Evolutionary conservation across 1,284 basidiomycete genomes (phyloP), one percentile per base, ranked within the genome.

Genomic region (Puccinia coronata): DNA sequence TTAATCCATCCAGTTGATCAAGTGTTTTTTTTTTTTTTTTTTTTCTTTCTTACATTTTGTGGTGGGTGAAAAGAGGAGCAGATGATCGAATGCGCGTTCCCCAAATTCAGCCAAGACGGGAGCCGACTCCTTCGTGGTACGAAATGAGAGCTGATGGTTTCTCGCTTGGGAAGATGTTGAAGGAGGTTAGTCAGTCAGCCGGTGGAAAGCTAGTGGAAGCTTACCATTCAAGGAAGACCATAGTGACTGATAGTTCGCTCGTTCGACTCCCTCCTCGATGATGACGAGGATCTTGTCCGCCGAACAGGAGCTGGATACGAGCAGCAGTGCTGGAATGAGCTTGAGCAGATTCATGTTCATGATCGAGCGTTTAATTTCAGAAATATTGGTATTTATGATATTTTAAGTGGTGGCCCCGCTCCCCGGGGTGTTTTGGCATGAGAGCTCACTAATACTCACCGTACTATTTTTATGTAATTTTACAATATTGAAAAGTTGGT

Each of bases 231-330:
- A 88, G 25, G 91, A 91, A 80, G 89, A 87, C 87, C 94, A 95
- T 89, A 96, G 95, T 84, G 91, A 88, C 23, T 92, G 92, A 86
- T 92, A 96, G 83, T 92, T 89, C 75, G 90, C 89, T 84, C 87
- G 88, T 84, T 90, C 12, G 43, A 16, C 88, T 41, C 91, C 88
- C 5, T 91, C 90, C 84, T 96, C 93, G 67, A 95, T 88, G 18
- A 96, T 89, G 77, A 96, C 92, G 34, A 97, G 90, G 20, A 97
- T 92, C 55, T 91, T 91, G 86, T 93, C 90, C 14, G 93, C 69
- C 1, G 51, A 55, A 49, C 20, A 36, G 20, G 28, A 6, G 23
- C 25, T 16, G 69, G 34, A 36, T 2, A 36, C 23, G 20, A 39
- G 36, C 2, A 47, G 39, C 12, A 28, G 16, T 39, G 63, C 0